These are phyloP conservation scores for Daldinia caldariorum DNA, from an alignment of 495 filamentous ascomycete species.

Conservation along the genomic window DNA sequence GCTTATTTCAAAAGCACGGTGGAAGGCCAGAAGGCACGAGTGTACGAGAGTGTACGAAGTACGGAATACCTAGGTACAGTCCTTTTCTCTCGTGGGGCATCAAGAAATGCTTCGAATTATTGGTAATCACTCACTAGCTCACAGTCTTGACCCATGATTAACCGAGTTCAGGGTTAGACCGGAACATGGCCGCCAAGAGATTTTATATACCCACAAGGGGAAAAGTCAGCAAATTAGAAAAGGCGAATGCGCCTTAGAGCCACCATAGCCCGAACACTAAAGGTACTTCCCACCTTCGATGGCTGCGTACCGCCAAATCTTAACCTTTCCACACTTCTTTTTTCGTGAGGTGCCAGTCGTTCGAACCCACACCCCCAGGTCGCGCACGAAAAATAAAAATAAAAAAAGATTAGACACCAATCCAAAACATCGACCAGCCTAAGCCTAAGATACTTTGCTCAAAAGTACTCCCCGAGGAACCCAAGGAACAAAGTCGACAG, in stretches of 20 bases:
- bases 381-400: conserved; percentile 26
- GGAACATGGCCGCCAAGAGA: conserved; percentile 30
- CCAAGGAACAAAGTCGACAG: conserved; percentile 14
- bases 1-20: neutral
- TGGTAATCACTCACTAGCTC: conserved; percentile 21
- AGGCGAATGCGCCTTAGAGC: conserved; percentile 4
- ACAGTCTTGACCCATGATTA: conserved; percentile 34
- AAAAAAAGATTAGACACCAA: conserved; percentile 37
- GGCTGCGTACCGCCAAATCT: conserved; percentile 39
- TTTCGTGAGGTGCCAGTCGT: conserved; percentile 31
- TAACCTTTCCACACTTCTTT: conserved; percentile 37
- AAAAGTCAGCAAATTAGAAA: conserved; percentile 23
- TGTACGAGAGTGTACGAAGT: neutral
- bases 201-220: neutral
- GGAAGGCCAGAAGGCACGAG: neutral
- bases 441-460: conserved; percentile 33
- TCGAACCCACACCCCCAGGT: conserved; percentile 35
- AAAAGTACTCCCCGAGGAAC: conserved; percentile 24
- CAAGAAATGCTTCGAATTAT: conserved; percentile 9
- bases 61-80: too few species aligned
- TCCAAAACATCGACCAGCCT: conserved; percentile 39
- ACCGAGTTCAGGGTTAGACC: conserved; percentile 41
- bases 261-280: conserved; percentile 40
- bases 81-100: neutral
- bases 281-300: conserved; percentile 41